Conservation (phyloP, 2,329 filamentous ascomycete genomes). For the Cercospora nicotianae region DNA sequence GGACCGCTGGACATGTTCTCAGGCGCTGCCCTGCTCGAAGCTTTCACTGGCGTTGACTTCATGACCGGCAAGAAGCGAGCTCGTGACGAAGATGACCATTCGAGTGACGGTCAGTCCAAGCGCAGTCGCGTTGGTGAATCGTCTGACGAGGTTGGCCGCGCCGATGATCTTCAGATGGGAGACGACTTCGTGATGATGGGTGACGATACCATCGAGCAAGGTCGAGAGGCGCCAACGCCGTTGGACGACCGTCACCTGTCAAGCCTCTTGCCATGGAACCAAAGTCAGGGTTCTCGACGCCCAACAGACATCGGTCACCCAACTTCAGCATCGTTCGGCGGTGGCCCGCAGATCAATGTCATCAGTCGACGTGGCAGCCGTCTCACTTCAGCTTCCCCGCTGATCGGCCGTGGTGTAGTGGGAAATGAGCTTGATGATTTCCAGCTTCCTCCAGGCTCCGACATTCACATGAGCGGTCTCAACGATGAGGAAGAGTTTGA, state of each 20-base stretch:
- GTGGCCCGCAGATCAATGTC: conserved; percentile 23
- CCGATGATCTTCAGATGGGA: conserved; percentile 24
- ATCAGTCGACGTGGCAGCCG: conserved; percentile 52
- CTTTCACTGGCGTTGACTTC: conserved; percentile 45
- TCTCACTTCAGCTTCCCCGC: conserved; percentile 61
- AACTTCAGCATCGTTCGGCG: conserved; percentile 36
- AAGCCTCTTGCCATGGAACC: conserved; percentile 69
- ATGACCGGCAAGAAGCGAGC: conserved; percentile 32
- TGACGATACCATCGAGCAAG: conserved; percentile 62
- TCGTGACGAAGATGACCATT: conserved; percentile 29
- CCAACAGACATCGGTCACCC: conserved; percentile 41
- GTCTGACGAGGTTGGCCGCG: conserved; percentile 39
- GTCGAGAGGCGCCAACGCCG: conserved; percentile 64
- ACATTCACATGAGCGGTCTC: conserved; percentile 22
- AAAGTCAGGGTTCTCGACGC: conserved; percentile 43
- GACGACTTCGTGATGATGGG: conserved; percentile 21
- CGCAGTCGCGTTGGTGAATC: conserved; percentile 37
- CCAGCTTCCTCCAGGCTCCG: conserved; percentile 12
- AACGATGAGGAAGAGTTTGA: conserved; percentile 45
- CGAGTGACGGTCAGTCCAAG: conserved; percentile 29
- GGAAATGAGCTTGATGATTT: conserved; percentile 24
- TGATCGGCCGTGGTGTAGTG: conserved; percentile 51
- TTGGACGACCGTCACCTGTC: conserved; percentile 62
- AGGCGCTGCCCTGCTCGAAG: conserved; percentile 55
- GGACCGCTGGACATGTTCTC: conserved; percentile 61